A percentile compares a stretch with the other conserved stretches of the same genome.
Evolutionary conservation across 1,284 basidiomycete genomes (phyloP).

Genomic region (Takashimella tepidaria): DNA sequence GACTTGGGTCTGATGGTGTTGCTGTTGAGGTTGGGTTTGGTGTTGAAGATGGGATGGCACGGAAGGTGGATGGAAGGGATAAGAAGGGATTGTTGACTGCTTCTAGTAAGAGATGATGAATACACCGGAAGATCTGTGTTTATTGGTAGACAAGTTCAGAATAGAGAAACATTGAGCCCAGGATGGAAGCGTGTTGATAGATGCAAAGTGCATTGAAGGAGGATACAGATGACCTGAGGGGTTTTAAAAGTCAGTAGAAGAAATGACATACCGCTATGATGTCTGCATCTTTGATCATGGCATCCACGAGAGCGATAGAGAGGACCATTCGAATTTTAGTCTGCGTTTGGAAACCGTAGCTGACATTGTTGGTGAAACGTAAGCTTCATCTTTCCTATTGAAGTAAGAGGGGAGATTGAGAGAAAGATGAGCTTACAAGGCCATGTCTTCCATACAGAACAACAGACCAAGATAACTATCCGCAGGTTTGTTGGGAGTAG

Average conservation of each 20-base stretch:
- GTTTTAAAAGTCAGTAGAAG: too few species aligned
- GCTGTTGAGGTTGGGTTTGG: not conserved
- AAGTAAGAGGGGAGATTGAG: not conserved
- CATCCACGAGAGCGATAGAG: constrained; percentile 46
- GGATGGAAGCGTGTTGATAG: too few species aligned
- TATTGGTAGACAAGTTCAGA: not conserved
- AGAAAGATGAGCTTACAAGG: constrained; percentile 34
- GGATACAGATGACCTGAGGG: too few species aligned
- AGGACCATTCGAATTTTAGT: constrained; percentile 45
- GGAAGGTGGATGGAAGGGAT: constrained; percentile 29
- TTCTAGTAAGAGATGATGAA: constrained; percentile 42
- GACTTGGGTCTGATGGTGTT: not conserved
- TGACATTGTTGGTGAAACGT: constrained; percentile 14
- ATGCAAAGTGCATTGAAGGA: too few species aligned
- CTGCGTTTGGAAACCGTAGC: constrained; percentile 47
- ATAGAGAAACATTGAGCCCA: not conserved
- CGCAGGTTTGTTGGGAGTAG: constrained; percentile 39
- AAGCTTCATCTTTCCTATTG: too few species aligned
- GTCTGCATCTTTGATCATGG: constrained; percentile 47
- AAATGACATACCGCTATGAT: constrained; percentile 42
- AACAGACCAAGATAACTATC: constrained; percentile 46
- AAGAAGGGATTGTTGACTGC: constrained; percentile 43
- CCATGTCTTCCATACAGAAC: constrained; percentile 49
- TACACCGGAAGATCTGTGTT: constrained; percentile 40
- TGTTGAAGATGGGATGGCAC: constrained; percentile 9